These are phyloP conservation scores for Hypoxylon sp. DNA, from an alignment of 2,329 filamentous ascomycete genomes.

Conservation along the genomic window DNA sequence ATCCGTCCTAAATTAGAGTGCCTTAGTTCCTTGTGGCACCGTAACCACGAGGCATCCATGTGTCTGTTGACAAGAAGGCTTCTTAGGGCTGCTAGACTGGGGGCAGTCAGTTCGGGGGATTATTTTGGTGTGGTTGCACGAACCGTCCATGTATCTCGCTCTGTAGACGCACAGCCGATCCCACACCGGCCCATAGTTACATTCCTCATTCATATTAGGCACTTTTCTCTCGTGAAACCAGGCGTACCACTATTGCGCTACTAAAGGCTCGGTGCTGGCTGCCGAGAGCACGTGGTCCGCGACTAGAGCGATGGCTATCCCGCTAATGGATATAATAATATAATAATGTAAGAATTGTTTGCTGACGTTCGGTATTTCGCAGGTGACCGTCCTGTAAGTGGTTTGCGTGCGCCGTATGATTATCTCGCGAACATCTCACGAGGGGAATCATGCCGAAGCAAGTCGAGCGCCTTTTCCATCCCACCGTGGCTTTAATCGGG, in stretches of 20 bases:
- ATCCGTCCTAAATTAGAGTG: slow-evolving; percentile 39
- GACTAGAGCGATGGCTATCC: neutral
- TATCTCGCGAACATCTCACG: neutral
- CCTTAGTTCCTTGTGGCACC: slow-evolving; percentile 43
- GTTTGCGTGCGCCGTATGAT: neutral
- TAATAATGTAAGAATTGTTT: slow-evolving; percentile 5
- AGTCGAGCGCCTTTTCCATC: neutral
- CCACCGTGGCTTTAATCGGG: neutral
- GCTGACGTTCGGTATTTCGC: neutral
- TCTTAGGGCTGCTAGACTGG: slow-evolving; percentile 27
- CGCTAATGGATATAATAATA: slow-evolving; percentile 11
- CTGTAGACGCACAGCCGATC: slow-evolving; percentile 39
- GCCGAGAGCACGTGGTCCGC: neutral
- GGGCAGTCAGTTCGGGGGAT: slow-evolving; percentile 25
- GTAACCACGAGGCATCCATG: slow-evolving; percentile 46
- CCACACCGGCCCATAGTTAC: slow-evolving; percentile 27
- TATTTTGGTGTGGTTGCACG: slow-evolving; percentile 42
- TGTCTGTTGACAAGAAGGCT: slow-evolving; percentile 36
- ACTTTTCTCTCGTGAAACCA: slow-evolving; percentile 27
- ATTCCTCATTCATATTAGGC: slow-evolving; percentile 18
- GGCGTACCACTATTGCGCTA: slow-evolving; percentile 22
- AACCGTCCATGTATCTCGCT: slow-evolving; percentile 12
- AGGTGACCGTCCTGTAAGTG: neutral
- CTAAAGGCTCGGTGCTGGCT: slow-evolving; percentile 8
- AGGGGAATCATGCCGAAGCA: neutral